phyloP scores from a whole-genome alignment of 2,329 filamentous ascomycete species.

The Microcera coccophila region DNA sequence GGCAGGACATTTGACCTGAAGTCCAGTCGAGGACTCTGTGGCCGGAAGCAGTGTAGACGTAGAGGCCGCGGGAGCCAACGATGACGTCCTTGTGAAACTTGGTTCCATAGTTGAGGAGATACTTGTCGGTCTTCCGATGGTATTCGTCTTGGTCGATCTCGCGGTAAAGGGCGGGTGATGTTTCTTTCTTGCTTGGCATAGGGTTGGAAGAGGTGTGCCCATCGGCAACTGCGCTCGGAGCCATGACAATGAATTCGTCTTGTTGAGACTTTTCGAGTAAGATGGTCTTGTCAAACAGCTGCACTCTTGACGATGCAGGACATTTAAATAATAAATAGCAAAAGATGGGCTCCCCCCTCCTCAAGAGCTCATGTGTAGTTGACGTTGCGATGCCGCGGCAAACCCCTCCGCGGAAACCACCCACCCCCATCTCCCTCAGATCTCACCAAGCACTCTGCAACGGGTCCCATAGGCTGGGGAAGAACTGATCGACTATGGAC shows the following conservation, averaged over 20 bases:
- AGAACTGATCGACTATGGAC: slow-evolving; percentile 34
- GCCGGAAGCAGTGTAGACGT: slow-evolving; percentile 43
- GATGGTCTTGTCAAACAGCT: background rate
- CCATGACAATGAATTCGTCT: slow-evolving; percentile 15
- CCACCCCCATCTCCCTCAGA: slow-evolving; percentile 1
- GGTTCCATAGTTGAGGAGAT: slow-evolving; percentile 26
- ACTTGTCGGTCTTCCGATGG: slow-evolving; percentile 18
- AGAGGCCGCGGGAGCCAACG: slow-evolving; percentile 39
- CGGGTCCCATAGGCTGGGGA: slow-evolving; percentile 36
- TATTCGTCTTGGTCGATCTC: slow-evolving; percentile 20
- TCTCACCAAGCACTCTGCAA: slow-evolving; percentile 32
- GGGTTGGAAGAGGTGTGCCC: slow-evolving; percentile 5
- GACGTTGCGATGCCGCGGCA: slow-evolving; percentile 3
- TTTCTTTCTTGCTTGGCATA: slow-evolving; percentile 6
- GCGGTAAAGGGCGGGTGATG: slow-evolving; percentile 18
- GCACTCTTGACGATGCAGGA: background rate
- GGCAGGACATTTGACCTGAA: slow-evolving; percentile 57
- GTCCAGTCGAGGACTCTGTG: slow-evolving; percentile 55
- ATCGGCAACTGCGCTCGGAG: slow-evolving; percentile 16
- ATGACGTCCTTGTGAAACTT: slow-evolving; percentile 36
- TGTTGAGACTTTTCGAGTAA: background rate
- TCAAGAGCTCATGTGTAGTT: too few species aligned
- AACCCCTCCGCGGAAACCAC: slow-evolving; percentile 7
- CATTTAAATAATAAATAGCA: background rate
- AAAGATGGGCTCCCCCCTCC: too few species aligned